Conservation (phyloP, 1,139 yeast species). For the Blastobotrys serpentis region DNA sequence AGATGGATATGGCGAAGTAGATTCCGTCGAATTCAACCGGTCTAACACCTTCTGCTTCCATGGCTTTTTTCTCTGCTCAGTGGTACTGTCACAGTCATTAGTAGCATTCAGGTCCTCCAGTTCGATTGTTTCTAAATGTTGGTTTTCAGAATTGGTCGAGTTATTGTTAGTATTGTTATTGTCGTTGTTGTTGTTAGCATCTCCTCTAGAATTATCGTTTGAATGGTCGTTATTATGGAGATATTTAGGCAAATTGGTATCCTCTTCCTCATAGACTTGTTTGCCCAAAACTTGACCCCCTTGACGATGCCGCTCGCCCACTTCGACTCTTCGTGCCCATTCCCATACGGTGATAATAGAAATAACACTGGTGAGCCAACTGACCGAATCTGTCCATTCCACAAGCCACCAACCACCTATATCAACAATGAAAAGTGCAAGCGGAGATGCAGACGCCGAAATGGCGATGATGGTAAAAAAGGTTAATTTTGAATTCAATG, state of each 20-base stretch:
- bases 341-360: constrained; percentile 81
- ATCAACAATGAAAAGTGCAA: constrained; percentile 74
- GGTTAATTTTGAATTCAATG: constrained; percentile 50
- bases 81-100: not conserved
- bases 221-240: not conserved
- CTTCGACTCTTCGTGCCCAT: constrained; percentile 69
- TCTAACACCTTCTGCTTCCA: not conserved
- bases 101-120: not conserved
- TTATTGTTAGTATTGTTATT: not conserved
- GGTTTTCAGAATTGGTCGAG: not conserved
- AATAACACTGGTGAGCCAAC: constrained; percentile 64
- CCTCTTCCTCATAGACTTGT: constrained; percentile 67
- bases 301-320: constrained; percentile 58
- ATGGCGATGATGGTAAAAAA: constrained; percentile 56
- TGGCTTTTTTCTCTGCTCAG: constrained; percentile 1
- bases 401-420: constrained; percentile 71
- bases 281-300: constrained; percentile 74
- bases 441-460: constrained; percentile 53
- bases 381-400: constrained; percentile 69
- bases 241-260: constrained; percentile 10
- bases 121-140: not conserved
- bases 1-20: constrained; percentile 4
- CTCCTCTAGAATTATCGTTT: too few species aligned
- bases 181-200: too few species aligned
- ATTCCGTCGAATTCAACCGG: constrained; percentile 1